Conservation (phyloP, 257 asterid genomes). For the Lycium ferocissimum region DNA sequence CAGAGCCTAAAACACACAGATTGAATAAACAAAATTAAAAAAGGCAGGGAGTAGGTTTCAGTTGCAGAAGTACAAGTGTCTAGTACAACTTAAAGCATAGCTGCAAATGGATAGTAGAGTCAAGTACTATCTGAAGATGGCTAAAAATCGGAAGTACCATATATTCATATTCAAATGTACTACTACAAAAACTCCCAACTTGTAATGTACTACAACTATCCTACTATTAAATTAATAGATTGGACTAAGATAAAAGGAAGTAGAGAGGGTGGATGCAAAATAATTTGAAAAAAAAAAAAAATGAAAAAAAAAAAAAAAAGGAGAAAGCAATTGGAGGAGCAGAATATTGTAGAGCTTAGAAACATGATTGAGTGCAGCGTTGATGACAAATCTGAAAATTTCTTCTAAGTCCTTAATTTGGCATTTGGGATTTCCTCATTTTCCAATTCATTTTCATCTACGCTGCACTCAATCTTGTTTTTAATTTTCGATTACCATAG, state of each 20-base stretch:
- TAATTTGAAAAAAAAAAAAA: not conserved
- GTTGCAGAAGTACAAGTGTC: slow-evolving; percentile 4
- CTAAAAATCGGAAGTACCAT: not conserved
- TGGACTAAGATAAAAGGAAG: slow-evolving; percentile 24
- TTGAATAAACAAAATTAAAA: not conserved
- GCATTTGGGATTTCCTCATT: not conserved
- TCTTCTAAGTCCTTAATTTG: too few relatives aligned
- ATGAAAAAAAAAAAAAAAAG: not conserved
- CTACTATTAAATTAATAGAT: not conserved
- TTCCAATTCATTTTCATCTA: not conserved
- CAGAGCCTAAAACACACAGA: not conserved
- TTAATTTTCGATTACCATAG: not conserved
- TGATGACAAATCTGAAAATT: not conserved
- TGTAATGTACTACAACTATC: not conserved
- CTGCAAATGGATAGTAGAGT: not conserved
- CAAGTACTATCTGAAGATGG: not conserved
- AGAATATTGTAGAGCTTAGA: not conserved
- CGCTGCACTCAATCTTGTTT: slow-evolving; percentile 29
- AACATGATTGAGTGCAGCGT: slow-evolving; percentile 35
- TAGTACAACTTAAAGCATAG: slow-evolving; percentile 6
- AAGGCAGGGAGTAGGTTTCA: not conserved
- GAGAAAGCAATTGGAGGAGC: not conserved
- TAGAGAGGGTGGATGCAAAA: not conserved
- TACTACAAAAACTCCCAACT: not conserved
- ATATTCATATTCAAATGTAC: not conserved